A percentile compares a stretch with the other conserved stretches of the same genome.
Evolutionary conservation across 176 grass and related monocot genomes (phyloP).

Genomic region (Chrysopogon serrulatus): DNA sequence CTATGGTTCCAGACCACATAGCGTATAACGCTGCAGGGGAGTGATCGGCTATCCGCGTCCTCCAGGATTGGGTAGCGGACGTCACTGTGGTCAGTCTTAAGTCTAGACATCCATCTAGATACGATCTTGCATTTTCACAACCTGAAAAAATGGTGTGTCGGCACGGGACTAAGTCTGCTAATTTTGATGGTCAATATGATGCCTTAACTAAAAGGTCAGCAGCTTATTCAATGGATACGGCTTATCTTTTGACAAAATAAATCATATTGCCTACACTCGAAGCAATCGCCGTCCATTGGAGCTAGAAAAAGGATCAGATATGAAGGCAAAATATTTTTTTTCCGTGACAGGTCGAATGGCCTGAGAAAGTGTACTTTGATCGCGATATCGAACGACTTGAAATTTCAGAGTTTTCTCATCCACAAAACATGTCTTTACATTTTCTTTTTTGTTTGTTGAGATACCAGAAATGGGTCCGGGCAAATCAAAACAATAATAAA

Average conservation of each 20-base stretch:
- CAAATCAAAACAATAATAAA: not conserved
- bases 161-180: not conserved
- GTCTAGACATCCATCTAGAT: no score
- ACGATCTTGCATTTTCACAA: not conserved
- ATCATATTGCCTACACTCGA: not conserved
- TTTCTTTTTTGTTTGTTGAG: not conserved
- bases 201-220: not conserved
- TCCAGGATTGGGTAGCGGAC: no score
- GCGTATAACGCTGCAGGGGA: no score
- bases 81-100: no score
- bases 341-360: not conserved
- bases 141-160: not conserved
- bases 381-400: not conserved
- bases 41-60: no score
- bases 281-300: slow-evolving; percentile 31
- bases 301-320: not conserved
- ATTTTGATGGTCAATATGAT: not conserved
- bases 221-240: not conserved
- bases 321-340: not conserved
- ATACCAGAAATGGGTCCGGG: not conserved
- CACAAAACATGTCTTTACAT: not conserved
- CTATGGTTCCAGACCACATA: no score
- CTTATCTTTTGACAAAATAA: not conserved
- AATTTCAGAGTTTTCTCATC: not conserved
- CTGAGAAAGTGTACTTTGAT: not conserved